Evolutionary conservation across 805 yeast genomes (phyloP).

Genomic region (Teunomyces lycoperdinae): DNA sequence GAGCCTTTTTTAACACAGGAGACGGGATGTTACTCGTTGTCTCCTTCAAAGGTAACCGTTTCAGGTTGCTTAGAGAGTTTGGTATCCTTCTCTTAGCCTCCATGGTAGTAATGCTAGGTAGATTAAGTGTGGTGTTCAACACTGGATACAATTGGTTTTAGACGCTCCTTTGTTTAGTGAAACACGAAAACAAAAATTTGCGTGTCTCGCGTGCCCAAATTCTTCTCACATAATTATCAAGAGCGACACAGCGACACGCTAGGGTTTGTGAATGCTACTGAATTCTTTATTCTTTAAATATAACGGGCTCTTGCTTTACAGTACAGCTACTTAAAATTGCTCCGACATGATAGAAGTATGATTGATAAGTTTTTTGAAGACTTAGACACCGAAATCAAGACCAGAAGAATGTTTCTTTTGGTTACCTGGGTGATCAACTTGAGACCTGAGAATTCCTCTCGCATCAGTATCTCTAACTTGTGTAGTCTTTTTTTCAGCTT

Average conservation of each 20-base stretch:
- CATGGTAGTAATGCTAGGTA: slow-evolving; percentile 1
- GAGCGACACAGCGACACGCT: not conserved
- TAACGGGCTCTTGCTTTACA: too few species aligned
- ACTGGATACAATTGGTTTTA: not conserved
- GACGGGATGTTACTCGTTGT: slow-evolving; percentile 39
- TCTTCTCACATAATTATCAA: not conserved
- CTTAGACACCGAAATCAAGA: too few species aligned
- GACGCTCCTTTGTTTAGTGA: slow-evolving; percentile 5
- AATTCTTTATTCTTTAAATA: too few species aligned
- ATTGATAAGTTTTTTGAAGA: too few species aligned
- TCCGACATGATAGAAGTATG: too few species aligned
- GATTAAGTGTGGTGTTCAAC: slow-evolving; percentile 4
- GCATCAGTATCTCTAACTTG: too few species aligned
- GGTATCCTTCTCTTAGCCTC: slow-evolving; percentile 9
- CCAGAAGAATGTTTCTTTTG: too few species aligned
- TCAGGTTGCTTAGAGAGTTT: slow-evolving; percentile 8
- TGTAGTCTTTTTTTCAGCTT: too few species aligned
- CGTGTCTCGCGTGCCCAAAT: slow-evolving; percentile 4
- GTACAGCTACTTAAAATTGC: too few species aligned
- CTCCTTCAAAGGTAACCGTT: slow-evolving; percentile 38
- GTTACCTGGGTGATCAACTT: too few species aligned
- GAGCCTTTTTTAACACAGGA: slow-evolving; percentile 31
- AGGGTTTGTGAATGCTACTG: not conserved
- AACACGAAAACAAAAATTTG: slow-evolving; percentile 4
- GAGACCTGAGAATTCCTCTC: too few species aligned